Conservation (phyloP, 208 protist genomes). For the Crithidia acanthocephali region DNA sequence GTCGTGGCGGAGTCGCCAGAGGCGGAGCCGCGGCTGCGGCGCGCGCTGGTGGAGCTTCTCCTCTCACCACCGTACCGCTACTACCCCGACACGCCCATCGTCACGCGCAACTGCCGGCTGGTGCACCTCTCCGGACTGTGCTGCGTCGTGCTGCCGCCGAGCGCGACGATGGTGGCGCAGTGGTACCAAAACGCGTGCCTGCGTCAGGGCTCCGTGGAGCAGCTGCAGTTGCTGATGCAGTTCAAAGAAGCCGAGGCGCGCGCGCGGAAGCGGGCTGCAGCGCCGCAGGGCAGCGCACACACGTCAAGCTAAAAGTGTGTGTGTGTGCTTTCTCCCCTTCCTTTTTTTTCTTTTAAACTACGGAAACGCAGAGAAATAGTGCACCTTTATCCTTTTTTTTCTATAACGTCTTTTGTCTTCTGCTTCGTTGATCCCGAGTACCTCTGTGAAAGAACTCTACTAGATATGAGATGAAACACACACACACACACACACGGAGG, state of each 20-base stretch:
- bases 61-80: conserved; percentile 48
- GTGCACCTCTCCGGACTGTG: conserved; percentile 73
- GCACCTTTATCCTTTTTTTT: no score
- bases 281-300: background rate
- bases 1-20: conserved; percentile 34
- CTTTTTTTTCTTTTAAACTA: conserved; percentile 2
- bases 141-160: conserved; percentile 56
- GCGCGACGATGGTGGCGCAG: conserved; percentile 47
- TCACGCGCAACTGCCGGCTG: conserved; percentile 75
- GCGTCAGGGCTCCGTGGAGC: conserved; percentile 55
- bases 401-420: no score
- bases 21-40: conserved; percentile 53
- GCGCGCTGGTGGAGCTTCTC: conserved; percentile 51
- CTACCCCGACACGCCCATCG: conserved; percentile 57
- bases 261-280: conserved; percentile 24
- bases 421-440: no score
- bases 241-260: conserved; percentile 44
- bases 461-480: no score
- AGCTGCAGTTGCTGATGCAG: conserved; percentile 49
- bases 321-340: background rate
- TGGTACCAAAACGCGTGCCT: conserved; percentile 82
- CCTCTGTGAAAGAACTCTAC: no score
- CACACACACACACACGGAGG: no score
- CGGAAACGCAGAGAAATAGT: background rate
- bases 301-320: background rate